Base-by-base conservation (phyloP, 2,329 filamentous ascomycete species). In the Phoma sp. region DNA sequence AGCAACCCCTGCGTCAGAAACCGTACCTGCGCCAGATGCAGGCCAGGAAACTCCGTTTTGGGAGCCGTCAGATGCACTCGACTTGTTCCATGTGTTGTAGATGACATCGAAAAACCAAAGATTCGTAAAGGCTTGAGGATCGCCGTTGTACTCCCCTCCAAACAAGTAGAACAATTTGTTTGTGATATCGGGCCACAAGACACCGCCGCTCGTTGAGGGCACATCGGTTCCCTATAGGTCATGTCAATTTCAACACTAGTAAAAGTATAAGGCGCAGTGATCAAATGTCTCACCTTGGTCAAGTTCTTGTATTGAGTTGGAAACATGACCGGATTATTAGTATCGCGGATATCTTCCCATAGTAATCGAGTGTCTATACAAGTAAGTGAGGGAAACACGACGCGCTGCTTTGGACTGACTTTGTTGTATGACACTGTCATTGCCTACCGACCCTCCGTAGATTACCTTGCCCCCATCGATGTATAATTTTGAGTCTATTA, bases 161-260 rank as follows among this genome's bases (percentile, higher is more conserved):
- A 81, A 87, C 1, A 84, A 73, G 65, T 84, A 86, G 37, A 87
- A 78, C n/a, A 79, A 72, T 66, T 85, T 85, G 71, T 87, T 87
- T 38, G 83, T 74, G 8, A 76, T 69, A 65, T 87, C 85, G 4
- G 78, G 75, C 84, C 84, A 87, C 3, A 87, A 70, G 1, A 79
- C 61, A 7, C 77, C 77, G 24, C 77, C 73, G 45, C 66, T 64
- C 4, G 79, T 69, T 40, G 71, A 64, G 0, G 84, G 83, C 6
- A 86, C 76, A 1, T 79, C 76, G 13, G 69, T 68, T 52, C 83
- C 82, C 66, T 86, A 9, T 29, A 7, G 9, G 27, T 6, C 9
- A 30, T 33, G 4, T 48, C 11, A 40, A 18, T 10, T 41, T 37
- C 7, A 14, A 9, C 10, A 22, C 35, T 2, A 3, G 10, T 37